A percentile compares a stretch with the other conserved stretches of the same genome.
These are phyloP conservation scores for Aspergillus avenaceus DNA, from an alignment of 495 filamentous ascomycete genomes.

Conservation along the genomic window DNA sequence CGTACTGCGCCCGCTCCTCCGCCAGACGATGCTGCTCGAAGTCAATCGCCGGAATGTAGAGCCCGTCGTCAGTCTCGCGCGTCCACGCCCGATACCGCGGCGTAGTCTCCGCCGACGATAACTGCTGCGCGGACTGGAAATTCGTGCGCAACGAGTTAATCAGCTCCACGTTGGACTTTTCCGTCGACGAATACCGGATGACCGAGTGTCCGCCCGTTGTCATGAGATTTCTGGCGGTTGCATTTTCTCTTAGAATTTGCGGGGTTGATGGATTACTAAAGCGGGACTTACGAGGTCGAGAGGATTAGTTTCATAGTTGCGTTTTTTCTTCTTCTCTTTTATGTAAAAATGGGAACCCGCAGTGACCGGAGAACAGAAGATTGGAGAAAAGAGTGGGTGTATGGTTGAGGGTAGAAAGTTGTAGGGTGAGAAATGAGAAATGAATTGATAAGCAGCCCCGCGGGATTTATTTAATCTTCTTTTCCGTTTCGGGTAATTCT, in stretches of 20 bases:
- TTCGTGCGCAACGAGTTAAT: conserved; percentile 79
- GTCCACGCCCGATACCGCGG: conserved; percentile 57
- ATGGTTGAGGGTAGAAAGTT: background rate
- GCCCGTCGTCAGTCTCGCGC: conserved; percentile 45
- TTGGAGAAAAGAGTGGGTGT: background rate
- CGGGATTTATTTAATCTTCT: background rate
- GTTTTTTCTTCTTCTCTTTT: no score
- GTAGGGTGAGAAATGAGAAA: conserved; percentile 1
- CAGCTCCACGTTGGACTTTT: conserved; percentile 85
- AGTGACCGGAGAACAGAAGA: background rate
- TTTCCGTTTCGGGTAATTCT: background rate
- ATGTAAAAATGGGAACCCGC: background rate
- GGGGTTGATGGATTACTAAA: background rate
- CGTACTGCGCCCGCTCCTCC: conserved; percentile 77
- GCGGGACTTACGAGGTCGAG: conserved; percentile 73
- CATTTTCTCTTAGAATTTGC: conserved; percentile 8
- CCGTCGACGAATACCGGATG: conserved; percentile 65
- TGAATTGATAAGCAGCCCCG: conserved; percentile 25
- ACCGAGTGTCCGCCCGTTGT: conserved; percentile 67
- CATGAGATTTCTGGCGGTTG: conserved; percentile 71
- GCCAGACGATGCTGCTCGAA: conserved; percentile 64
- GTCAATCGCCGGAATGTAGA: conserved; percentile 76
- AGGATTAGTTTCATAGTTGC: conserved; percentile 71
- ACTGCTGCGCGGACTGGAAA: conserved; percentile 67
- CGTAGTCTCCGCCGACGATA: conserved; percentile 29